Percentiles rank a stretch among this genome's conserved stretches.
phyloP scores from a whole-genome alignment of 2,329 filamentous ascomycete species.

The Diaporthe sp. region DNA sequence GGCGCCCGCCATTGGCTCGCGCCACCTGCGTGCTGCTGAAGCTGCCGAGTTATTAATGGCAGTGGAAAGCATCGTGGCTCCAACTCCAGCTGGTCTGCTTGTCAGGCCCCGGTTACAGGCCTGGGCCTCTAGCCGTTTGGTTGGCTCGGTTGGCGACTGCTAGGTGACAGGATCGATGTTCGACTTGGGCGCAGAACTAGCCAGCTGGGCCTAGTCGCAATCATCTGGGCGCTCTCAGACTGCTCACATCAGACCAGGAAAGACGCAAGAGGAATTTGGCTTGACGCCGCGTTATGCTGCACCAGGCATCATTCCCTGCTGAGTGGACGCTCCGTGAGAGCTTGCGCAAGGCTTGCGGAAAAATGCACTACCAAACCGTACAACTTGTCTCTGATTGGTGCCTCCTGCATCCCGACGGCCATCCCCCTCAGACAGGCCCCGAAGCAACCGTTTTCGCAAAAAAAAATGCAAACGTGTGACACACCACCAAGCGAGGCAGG shows the following conservation, averaged over 20 bases:
- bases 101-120: conserved; percentile 34
- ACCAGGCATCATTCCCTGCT: conserved; percentile 41
- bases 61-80: conserved; percentile 3
- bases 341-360: conserved; percentile 41
- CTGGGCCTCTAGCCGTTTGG: conserved; percentile 29
- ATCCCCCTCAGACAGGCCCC: conserved; percentile 36
- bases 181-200: conserved; percentile 34
- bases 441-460: conserved; percentile 34
- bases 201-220: conserved; percentile 33
- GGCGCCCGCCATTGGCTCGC: conserved; percentile 25
- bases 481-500: conserved; percentile 30
- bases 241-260: conserved; percentile 40
- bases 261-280: conserved; percentile 38
- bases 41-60: conserved; percentile 36
- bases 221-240: conserved; percentile 38
- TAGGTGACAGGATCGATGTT: conserved; percentile 31
- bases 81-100: conserved; percentile 39
- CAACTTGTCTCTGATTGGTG: conserved; percentile 40
- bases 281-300: conserved; percentile 43
- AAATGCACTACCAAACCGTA: conserved; percentile 30
- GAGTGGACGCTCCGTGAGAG: conserved; percentile 39
- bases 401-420: conserved; percentile 37
- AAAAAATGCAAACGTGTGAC: conserved; percentile 36
- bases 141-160: conserved; percentile 35
- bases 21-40: conserved; percentile 38